These are phyloP conservation scores for Chalciporus chontae DNA, from an alignment of 768 basidiomycete genomes.

Conservation along the genomic window DNA sequence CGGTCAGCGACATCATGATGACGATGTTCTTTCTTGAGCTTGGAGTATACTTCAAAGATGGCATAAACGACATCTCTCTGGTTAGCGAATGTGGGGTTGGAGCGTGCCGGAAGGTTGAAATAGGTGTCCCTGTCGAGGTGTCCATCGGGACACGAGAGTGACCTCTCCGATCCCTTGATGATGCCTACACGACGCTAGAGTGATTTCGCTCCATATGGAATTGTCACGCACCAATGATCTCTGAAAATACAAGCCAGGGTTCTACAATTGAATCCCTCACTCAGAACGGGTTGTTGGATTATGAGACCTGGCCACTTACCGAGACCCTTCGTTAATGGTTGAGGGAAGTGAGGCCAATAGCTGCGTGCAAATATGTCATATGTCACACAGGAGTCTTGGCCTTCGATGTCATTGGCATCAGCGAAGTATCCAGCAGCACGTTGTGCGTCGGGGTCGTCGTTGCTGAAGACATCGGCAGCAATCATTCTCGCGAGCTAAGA, in stretches of 20 bases:
- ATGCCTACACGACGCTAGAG: conserved; percentile 37
- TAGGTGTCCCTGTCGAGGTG: conserved; percentile 47
- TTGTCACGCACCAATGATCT: conserved; percentile 52
- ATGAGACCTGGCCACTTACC: conserved; percentile 33
- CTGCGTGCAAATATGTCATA: conserved; percentile 44
- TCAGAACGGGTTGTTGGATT: background rate
- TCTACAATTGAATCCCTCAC: conserved; percentile 35
- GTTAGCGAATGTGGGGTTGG: conserved; percentile 51
- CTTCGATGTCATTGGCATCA: conserved; percentile 12
- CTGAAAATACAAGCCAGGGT: conserved; percentile 58
- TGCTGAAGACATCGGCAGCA: conserved; percentile 19
- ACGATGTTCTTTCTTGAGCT: conserved; percentile 37
- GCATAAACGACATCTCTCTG: conserved; percentile 47
- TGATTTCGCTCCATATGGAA: background rate
- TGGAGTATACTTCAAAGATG: conserved; percentile 53
- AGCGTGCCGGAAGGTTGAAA: conserved; percentile 44
- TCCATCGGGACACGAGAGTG: conserved; percentile 33
- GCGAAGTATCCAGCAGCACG: conserved; percentile 13
- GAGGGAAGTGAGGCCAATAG: conserved; percentile 63
- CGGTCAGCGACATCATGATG: conserved; percentile 62
- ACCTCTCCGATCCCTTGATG: conserved; percentile 64
- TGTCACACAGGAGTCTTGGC: conserved; percentile 33
- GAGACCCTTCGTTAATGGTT: conserved; percentile 42
- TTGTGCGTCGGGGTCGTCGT: conserved; percentile 2
- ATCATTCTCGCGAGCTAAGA: conserved; percentile 26